Base-by-base conservation (phyloP, 805 yeast genomes). In the Candida quercuum region DNA sequence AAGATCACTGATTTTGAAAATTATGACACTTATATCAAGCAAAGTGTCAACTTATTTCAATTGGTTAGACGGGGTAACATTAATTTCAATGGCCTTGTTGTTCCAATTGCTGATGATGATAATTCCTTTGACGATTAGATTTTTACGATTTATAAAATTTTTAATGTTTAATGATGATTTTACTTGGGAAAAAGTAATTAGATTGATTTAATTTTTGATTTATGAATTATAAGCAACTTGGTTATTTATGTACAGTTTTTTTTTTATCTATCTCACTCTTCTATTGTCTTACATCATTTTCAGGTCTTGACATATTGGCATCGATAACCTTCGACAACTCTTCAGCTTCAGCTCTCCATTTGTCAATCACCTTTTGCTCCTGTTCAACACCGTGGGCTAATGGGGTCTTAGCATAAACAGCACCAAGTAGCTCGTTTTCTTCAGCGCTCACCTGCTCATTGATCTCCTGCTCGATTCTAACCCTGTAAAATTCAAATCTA, bases 401-500 rank as follows among this genome's bases (percentile, higher is more conserved):
- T 43, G 77, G 63, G 25, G 85, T 66, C 27, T 72, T 66, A 28
- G 76, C 76, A 60, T 69, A 86, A 8, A 80, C 74, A 1, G 94
- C 82, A 16, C 98, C 97, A 56, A 69, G 78, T 95, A 93, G 81
- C 39, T 69, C 70, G 8, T 87, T 76, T 59, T 93, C 96, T 70
- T 93, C 99, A 42, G 70, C 71, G 4, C 86, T 74, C 2, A 91
- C 70, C 56, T 75, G 74, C 54, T 69, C 65, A 57, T 81, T 86
- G 3, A 86, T 67, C 52, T 89, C 96, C 54, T 85, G 83, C 42
- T 82, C 78, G 71, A 88, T 86, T 56, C 96, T 78, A 41, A 86
- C 67, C 48, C 83, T 73, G 60, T 93, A 93, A 57, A 86, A 93
- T 62, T 93, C 98, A 47, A 75, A 78, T 48, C 95, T 73, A 3